phyloP scores from a whole-genome alignment of 192 early-diverging fungal genomes.

The Gryganskiella cystojenkinii region DNA sequence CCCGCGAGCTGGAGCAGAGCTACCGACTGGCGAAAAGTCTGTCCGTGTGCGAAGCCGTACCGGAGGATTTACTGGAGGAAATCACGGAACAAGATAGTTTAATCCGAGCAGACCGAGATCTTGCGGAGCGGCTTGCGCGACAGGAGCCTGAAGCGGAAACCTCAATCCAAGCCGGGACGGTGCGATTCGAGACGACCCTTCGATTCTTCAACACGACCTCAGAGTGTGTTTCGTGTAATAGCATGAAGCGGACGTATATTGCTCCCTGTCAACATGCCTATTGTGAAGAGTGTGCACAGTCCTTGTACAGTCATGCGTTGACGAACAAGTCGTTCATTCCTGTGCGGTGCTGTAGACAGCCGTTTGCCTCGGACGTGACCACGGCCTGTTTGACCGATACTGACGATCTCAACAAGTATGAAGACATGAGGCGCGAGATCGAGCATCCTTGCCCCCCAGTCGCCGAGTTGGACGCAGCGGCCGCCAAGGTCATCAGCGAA shows the following conservation, averaged over 20 bases:
- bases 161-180: not conserved
- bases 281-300: slow-evolving; percentile 22
- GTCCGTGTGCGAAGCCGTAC: slow-evolving; percentile 4
- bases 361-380: not conserved
- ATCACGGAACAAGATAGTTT: slow-evolving; percentile 1
- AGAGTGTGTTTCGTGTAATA: slow-evolving; percentile 13
- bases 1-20: slow-evolving; percentile 14
- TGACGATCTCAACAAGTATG: slow-evolving; percentile 2
- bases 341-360: slow-evolving; percentile 31
- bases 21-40: slow-evolving; percentile 17
- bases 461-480: slow-evolving; percentile 11
- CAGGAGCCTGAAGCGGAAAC: slow-evolving; percentile 10
- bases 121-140: slow-evolving; percentile 9
- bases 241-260: not conserved
- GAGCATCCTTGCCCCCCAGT: slow-evolving; percentile 15
- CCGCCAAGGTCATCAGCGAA: slow-evolving; percentile 18
- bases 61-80: slow-evolving; percentile 4
- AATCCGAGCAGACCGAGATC: slow-evolving; percentile 4
- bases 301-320: slow-evolving; percentile 14
- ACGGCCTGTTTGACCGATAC: slow-evolving; percentile 5
- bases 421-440: slow-evolving; percentile 11
- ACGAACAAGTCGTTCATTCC: slow-evolving; percentile 19
- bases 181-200: slow-evolving; percentile 3
- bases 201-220: not conserved
- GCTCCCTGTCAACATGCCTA: slow-evolving; percentile 29